Conservation (phyloP, 805 yeast genomes). For the Starmerella etchellsii region DNA sequence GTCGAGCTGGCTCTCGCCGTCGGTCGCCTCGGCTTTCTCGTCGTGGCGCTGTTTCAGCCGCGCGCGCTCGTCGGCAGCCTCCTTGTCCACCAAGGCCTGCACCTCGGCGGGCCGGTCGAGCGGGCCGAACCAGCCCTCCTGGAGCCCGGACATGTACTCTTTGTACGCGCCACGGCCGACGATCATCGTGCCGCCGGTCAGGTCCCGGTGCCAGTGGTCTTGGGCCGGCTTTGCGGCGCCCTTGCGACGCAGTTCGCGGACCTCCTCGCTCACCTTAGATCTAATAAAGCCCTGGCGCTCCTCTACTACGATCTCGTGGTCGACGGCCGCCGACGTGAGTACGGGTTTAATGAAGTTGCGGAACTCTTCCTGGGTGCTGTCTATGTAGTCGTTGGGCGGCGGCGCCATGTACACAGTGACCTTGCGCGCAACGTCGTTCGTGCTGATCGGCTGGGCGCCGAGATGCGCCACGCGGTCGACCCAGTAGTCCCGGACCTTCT, state of each 20-base stretch:
- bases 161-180: slow-evolving; percentile 93
- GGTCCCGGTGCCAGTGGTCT: slow-evolving; percentile 30
- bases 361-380: slow-evolving; percentile 58
- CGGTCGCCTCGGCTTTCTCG: slow-evolving; percentile 17
- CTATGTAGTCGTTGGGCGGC: slow-evolving; percentile 88
- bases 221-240: slow-evolving; percentile 13
- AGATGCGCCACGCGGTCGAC: slow-evolving; percentile 44
- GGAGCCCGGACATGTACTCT: slow-evolving; percentile 80
- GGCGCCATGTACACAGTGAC: slow-evolving; percentile 80
- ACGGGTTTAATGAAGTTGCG: slow-evolving; percentile 75
- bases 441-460: slow-evolving; percentile 36
- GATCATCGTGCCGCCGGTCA: slow-evolving; percentile 74
- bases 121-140: slow-evolving; percentile 92
- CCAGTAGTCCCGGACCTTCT: slow-evolving; percentile 49
- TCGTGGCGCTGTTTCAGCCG: slow-evolving; percentile 9
- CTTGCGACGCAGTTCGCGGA: slow-evolving; percentile 53
- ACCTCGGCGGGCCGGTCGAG: slow-evolving; percentile 39
- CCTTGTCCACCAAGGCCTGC: slow-evolving; percentile 14
- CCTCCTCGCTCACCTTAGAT: slow-evolving; percentile 62
- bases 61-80: slow-evolving; percentile 12
- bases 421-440: slow-evolving; percentile 53
- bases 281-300: slow-evolving; percentile 90
- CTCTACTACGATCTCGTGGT: slow-evolving; percentile 54
- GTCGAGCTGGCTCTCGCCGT: slow-evolving; percentile 12
- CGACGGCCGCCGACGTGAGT: slow-evolving; percentile 69